These are phyloP conservation scores for Rhodotorula paludigena DNA, from an alignment of 768 basidiomycete genomes.

Conservation along the genomic window DNA sequence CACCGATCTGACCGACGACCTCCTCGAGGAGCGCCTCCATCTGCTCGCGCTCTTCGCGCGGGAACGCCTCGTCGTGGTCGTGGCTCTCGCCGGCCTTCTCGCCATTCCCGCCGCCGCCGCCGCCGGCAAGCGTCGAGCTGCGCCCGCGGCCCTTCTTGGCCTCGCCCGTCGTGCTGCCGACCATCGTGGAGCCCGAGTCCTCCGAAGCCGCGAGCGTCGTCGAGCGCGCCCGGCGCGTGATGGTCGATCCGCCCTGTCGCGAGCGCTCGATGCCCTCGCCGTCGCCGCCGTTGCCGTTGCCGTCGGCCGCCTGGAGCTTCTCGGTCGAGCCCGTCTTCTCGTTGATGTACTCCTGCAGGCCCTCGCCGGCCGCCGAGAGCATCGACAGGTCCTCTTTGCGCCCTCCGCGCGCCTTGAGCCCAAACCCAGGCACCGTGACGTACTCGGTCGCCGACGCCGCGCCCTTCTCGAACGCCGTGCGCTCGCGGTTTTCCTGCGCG, in stretches of 20 bases:
- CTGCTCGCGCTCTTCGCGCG: conserved; percentile 74
- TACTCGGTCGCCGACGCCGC: conserved; percentile 2
- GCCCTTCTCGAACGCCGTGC: background rate
- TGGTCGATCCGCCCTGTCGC: conserved; percentile 7
- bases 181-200: background rate
- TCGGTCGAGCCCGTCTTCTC: background rate
- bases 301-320: background rate
- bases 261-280: conserved; percentile 7
- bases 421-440: background rate
- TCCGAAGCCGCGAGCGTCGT: conserved; percentile 31
- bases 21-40: conserved; percentile 79
- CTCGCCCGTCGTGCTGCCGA: conserved; percentile 15
- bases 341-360: background rate
- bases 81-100: conserved; percentile 37
- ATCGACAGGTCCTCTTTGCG: no score
- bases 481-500: conserved; percentile 25
- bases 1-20: conserved; percentile 80
- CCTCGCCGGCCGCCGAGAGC: no score
- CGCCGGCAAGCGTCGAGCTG: conserved; percentile 43
- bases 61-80: conserved; percentile 63
- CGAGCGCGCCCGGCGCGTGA: conserved; percentile 22
- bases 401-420: background rate
- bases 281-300: background rate
- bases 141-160: conserved; percentile 42
- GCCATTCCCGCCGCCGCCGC: background rate